Evolutionary conservation across 2,329 filamentous ascomycete species (phyloP), one percentile per base, ranked within the genome.

Genomic region (Pleurostoma richardsiae): DNA sequence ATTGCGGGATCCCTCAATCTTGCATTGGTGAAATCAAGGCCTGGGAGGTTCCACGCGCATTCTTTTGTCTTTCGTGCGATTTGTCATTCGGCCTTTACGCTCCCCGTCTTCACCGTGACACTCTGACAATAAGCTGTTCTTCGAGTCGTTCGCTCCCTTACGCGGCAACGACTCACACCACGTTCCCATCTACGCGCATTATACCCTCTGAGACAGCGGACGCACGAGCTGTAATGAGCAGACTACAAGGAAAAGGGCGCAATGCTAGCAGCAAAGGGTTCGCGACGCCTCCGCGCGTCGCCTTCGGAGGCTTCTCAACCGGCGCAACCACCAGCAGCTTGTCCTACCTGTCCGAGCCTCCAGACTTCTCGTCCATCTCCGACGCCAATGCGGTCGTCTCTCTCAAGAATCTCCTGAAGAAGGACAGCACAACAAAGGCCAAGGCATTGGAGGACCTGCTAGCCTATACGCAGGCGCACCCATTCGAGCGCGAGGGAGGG

Each of bases 361-460:
- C 88, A 42, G 86, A 96, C 59, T 81, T 96, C 55, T 82, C 83
- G 31, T 72, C 71, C 40, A 82, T 99, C 49, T 86, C 83, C 40
- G 85, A 96, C 56, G 79, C 90, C 6, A 87, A 94, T 59, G 75
- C 92, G 36, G 82, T 92, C 36, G 90, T 97, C 10, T 82, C 85
- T n/a, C 89, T 96, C 70, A 95, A 96, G 67, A 96, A 95, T 56
- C 69, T 96, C 4, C 77, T 85, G 43, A 99, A 97, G 70, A 95
- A 94, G 68, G 92, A 96, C 69, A 86, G 85, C 59, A 95, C 83
- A 8, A 99, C 94, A 36, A 95, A 96, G 63, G 78, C 86, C 6
- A 96, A 92, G 64, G 92, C 89, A 0, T 72, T 99, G 29, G 91
- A 97, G 57, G 92, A 97, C 44, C 69, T 99, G 26, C 76, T 89